phyloP scores from a whole-genome alignment of 352 stramenopile species.

The Pythium grandisporangium region DNA sequence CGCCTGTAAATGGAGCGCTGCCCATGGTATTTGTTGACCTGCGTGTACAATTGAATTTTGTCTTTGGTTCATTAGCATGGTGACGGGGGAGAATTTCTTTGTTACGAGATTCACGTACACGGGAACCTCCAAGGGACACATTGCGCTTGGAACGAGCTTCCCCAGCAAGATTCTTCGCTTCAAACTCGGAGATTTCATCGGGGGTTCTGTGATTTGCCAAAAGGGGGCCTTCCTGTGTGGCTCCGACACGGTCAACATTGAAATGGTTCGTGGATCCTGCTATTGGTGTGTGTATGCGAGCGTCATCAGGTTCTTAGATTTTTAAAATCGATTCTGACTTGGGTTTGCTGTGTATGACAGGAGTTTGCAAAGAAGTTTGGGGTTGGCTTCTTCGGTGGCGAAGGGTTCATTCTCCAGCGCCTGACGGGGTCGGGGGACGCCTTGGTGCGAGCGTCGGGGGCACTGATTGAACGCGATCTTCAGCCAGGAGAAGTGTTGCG shows the following conservation, averaged over 20 bases:
- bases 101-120: conserved; percentile 66
- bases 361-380: conserved; percentile 88
- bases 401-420: conserved; percentile 92
- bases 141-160: conserved; percentile 87
- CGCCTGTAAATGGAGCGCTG: too few relatives aligned
- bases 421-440: conserved; percentile 87
- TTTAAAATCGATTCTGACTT: background rate
- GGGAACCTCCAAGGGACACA: conserved; percentile 49
- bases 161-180: conserved; percentile 88
- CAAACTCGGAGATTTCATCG: conserved; percentile 79
- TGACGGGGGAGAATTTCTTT: conserved; percentile 80
- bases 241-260: conserved; percentile 87
- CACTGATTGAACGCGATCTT: conserved; percentile 84
- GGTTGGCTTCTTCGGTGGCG: conserved; percentile 91
- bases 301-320: background rate
- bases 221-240: conserved; percentile 89
- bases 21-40: background rate
- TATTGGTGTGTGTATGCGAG: background rate
- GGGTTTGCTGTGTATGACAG: too few relatives aligned
- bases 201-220: conserved; percentile 86
- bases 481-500: conserved; percentile 83
- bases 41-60: background rate
- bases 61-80: conserved; percentile 22
- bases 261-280: conserved; percentile 45
- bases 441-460: conserved; percentile 86